phyloP scores from a whole-genome alignment of 2,329 filamentous ascomycete species.

The Sclerotinia trifoliorum region DNA sequence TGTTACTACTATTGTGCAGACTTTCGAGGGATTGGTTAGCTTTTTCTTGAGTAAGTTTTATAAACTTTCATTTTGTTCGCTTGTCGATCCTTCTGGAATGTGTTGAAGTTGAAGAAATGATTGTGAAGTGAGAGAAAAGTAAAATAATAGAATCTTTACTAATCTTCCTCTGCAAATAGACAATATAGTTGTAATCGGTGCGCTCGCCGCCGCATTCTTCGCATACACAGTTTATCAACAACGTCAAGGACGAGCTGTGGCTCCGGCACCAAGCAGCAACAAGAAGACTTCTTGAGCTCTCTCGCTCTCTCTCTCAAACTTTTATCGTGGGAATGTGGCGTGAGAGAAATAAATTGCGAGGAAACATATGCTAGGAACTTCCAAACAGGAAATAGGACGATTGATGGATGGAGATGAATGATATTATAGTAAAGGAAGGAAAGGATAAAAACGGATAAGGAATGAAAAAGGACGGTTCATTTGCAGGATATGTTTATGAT shows the following conservation, averaged over 20 bases:
- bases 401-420: not conserved
- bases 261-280: not conserved
- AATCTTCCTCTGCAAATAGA: constrained; percentile 24
- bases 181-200: constrained; percentile 37
- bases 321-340: too few species aligned
- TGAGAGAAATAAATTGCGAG: not conserved
- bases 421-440: not conserved
- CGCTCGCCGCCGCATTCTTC: constrained; percentile 28
- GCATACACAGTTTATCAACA: constrained; percentile 34
- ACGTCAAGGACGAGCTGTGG: constrained; percentile 25
- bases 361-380: not conserved
- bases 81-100: not conserved
- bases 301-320: too few species aligned
- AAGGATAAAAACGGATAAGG: not conserved
- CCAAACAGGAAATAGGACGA: not conserved
- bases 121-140: not conserved
- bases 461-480: not conserved
- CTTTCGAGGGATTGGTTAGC: constrained; percentile 36
- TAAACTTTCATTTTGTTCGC: not conserved
- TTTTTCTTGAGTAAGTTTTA: constrained; percentile 30
- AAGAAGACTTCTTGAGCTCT: constrained; percentile 19
- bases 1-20: constrained; percentile 34
- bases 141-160: not conserved
- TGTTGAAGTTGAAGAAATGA: not conserved
- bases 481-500: not conserved